These are phyloP conservation scores for Sarocladium oryzae DNA, from an alignment of 2,329 filamentous ascomycete species.

Conservation along the genomic window DNA sequence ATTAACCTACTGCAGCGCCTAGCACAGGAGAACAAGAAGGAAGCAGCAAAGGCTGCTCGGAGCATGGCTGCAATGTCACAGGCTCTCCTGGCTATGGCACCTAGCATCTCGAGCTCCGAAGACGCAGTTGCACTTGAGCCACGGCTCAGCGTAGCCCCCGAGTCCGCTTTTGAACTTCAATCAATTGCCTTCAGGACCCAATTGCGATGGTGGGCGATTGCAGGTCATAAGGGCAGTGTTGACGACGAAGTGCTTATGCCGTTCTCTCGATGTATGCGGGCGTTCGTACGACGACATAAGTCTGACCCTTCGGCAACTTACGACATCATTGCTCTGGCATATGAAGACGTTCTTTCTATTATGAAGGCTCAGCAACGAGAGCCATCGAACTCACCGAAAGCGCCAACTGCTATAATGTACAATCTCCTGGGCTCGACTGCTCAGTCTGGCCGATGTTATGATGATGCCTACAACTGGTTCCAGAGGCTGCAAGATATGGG, in stretches of 20 bases:
- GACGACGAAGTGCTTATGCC: conserved; percentile 62
- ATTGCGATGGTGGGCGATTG: conserved; percentile 59
- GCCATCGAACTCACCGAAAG: conserved; percentile 30
- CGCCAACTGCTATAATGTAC: conserved; percentile 41
- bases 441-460: conserved; percentile 36
- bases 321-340: conserved; percentile 24
- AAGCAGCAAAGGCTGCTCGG: conserved; percentile 51
- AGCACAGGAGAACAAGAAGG: conserved; percentile 34
- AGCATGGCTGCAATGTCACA: conserved; percentile 64
- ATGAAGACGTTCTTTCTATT: conserved; percentile 24
- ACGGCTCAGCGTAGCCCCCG: conserved; percentile 49
- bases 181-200: conserved; percentile 54
- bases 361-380: conserved; percentile 28
- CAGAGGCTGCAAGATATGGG: conserved; percentile 35
- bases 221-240: conserved; percentile 50
- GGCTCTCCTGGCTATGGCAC: conserved; percentile 57
- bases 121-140: conserved; percentile 50
- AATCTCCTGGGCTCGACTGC: conserved; percentile 46
- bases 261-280: conserved; percentile 54
- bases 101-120: conserved; percentile 57
- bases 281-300: conserved; percentile 50
- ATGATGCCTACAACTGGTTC: conserved; percentile 51
- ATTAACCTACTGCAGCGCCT: conserved; percentile 47
- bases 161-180: conserved; percentile 56
- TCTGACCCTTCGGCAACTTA: conserved; percentile 31